A percentile compares a stretch with the other conserved stretches of the same genome.
Evolutionary conservation across 2,329 filamentous ascomycete species (phyloP).

Genomic region (Ophiocordyceps unilateralis): DNA sequence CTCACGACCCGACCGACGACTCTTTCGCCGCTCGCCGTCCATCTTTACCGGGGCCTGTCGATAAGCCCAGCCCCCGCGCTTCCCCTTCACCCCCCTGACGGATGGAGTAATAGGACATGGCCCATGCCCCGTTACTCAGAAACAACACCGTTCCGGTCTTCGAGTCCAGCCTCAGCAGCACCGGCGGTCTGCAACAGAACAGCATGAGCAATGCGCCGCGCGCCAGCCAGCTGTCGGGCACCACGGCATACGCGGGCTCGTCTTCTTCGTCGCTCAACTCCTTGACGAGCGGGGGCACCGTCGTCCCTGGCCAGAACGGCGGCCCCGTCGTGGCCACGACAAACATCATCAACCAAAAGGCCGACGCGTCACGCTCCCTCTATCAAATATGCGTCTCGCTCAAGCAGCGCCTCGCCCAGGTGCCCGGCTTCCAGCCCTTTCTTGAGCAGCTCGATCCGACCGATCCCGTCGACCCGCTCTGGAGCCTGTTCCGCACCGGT

Average conservation of each 20-base stretch:
- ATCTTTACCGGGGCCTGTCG: background rate
- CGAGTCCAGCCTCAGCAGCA: slow-evolving; percentile 27
- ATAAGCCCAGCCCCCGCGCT: background rate
- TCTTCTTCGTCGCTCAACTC: slow-evolving; percentile 33
- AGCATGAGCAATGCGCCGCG: slow-evolving; percentile 36
- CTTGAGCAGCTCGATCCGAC: slow-evolving; percentile 54
- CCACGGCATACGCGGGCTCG: slow-evolving; percentile 36
- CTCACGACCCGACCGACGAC: background rate
- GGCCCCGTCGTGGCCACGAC: slow-evolving; percentile 59
- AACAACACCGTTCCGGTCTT: slow-evolving; percentile 41
- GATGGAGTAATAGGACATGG: slow-evolving; percentile 34
- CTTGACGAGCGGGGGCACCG: slow-evolving; percentile 25
- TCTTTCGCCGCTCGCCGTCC: background rate
- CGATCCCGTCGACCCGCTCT: slow-evolving; percentile 74
- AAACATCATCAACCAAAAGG: slow-evolving; percentile 95
- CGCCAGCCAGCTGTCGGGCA: slow-evolving; percentile 45
- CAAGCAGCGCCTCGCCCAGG: slow-evolving; percentile 62
- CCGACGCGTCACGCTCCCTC: slow-evolving; percentile 76
- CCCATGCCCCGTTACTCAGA: slow-evolving; percentile 41
- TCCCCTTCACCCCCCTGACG: slow-evolving; percentile 9
- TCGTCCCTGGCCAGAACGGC: slow-evolving; percentile 24
- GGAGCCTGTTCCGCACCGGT: slow-evolving; percentile 71
- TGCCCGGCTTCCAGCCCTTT: slow-evolving; percentile 66
- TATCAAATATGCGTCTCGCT: slow-evolving; percentile 90
- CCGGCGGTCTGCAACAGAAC: slow-evolving; percentile 24